Evolutionary conservation across 1,284 basidiomycete genomes (phyloP).

Genomic region (Wolfiporia cocos): DNA sequence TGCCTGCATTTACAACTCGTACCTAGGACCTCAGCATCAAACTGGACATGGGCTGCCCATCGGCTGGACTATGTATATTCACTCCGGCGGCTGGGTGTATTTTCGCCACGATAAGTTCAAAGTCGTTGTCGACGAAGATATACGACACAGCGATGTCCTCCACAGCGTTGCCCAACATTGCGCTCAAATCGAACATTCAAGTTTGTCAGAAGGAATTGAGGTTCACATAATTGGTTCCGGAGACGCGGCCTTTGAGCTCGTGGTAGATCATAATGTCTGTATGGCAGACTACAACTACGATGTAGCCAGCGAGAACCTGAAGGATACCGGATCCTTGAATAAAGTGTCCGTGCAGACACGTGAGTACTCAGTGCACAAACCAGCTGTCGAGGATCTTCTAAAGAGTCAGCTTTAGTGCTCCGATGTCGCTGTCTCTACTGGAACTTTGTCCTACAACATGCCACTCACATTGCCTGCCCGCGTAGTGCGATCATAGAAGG

Average conservation of each 20-base stretch:
- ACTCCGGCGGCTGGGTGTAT: conserved; percentile 43
- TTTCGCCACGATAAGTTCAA: conserved; percentile 34
- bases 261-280: conserved; percentile 17
- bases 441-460: conserved; percentile 44
- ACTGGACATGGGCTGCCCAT: conserved; percentile 5
- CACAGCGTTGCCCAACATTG: conserved; percentile 23
- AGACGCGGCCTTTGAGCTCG: conserved; percentile 12
- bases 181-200: conserved; percentile 20
- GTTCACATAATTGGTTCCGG: conserved; percentile 18
- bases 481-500: conserved; percentile 37
- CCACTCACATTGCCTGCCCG: conserved; percentile 36
- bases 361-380: too few relatives aligned
- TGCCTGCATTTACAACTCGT: conserved; percentile 8
- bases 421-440: conserved; percentile 42
- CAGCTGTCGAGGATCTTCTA: too few relatives aligned
- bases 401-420: too few relatives aligned
- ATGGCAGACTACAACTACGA: conserved; percentile 13
- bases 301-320: too few relatives aligned
- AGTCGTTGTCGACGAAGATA: conserved; percentile 41
- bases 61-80: conserved; percentile 25
- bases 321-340: too few relatives aligned
- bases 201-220: conserved; percentile 34
- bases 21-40: conserved; percentile 8
- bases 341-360: too few relatives aligned
- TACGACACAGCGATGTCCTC: conserved; percentile 30